Evolutionary conservation across 305 asterid species (phyloP).

Genomic region (Rubia tinctorum): DNA sequence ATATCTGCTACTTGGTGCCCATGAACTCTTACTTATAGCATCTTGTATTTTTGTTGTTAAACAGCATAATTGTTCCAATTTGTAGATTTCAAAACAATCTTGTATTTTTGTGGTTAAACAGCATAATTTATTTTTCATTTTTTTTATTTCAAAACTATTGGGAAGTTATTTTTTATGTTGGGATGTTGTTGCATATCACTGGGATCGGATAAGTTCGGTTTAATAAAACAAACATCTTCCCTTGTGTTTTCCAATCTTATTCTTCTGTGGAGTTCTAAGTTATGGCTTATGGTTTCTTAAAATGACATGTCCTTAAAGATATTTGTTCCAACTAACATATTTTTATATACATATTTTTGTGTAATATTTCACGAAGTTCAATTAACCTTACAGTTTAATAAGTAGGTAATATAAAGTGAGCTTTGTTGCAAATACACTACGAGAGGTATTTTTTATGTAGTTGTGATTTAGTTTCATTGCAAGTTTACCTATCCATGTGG

Average conservation of each 20-base stretch:
- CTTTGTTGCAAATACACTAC: not conserved
- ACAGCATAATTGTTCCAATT: not conserved
- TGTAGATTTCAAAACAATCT: too few relatives aligned
- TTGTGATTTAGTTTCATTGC: not conserved
- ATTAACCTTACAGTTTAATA: not conserved
- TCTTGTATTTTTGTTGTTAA: not conserved
- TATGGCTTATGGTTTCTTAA: not conserved
- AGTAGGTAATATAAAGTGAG: not conserved
- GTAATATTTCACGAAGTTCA: not conserved
- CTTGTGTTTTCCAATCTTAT: not conserved
- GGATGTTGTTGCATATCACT: constrained; percentile 83
- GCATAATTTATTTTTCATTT: not conserved
- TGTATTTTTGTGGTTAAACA: too few relatives aligned
- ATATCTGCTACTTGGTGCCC: not conserved
- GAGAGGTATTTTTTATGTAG: not conserved
- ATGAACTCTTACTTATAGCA: not conserved
- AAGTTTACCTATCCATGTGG: constrained; percentile 17
- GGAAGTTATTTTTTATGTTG: constrained; percentile 90
- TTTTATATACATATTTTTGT: not conserved
- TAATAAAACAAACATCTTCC: constrained; percentile 5
- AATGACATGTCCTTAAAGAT: not conserved
- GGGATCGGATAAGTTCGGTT: constrained; percentile 62
- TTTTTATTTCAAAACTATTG: constrained; percentile 80
- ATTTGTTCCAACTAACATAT: not conserved
- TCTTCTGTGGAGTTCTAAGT: not conserved